A percentile compares a stretch with the other conserved stretches of the same genome.
phyloP scores from a whole-genome alignment of 805 yeast genomes.

The Yarrowia sp. region DNA sequence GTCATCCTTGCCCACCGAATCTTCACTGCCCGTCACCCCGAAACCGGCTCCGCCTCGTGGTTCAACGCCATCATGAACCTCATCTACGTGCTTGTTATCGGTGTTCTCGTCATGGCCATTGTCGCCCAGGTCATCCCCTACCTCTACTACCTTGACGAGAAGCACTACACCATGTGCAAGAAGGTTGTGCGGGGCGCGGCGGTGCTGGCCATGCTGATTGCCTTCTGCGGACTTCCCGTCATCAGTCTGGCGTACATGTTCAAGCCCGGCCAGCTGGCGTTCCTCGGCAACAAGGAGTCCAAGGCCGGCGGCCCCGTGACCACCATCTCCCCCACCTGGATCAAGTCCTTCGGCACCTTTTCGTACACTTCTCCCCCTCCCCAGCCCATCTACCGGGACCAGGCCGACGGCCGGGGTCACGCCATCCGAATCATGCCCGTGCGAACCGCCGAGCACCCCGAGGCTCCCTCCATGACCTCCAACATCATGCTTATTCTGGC shows the following conservation, averaged over 20 bases:
- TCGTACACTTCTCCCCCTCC: constrained; percentile 63
- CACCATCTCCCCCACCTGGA: constrained; percentile 75
- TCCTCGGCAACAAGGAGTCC: constrained; percentile 34
- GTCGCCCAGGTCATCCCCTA: constrained; percentile 68
- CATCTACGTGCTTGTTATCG: constrained; percentile 61
- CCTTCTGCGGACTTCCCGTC: constrained; percentile 60
- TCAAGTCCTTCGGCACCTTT: constrained; percentile 63
- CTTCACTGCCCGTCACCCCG: constrained; percentile 80
- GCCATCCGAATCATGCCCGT: constrained; percentile 67
- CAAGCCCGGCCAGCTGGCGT: constrained; percentile 61
- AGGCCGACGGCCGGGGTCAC: constrained; percentile 49
- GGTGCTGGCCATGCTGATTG: constrained; percentile 58
- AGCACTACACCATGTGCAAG: constrained; percentile 58
- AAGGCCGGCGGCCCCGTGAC: constrained; percentile 45
- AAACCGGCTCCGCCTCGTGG: constrained; percentile 60
- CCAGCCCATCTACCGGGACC: constrained; percentile 52
- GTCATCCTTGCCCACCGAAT: constrained; percentile 73
- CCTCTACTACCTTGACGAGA: constrained; percentile 58
- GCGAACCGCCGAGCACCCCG: constrained; percentile 48
- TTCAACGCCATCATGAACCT: constrained; percentile 61
- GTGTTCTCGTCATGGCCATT: constrained; percentile 71
- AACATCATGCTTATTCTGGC: constrained; percentile 53
- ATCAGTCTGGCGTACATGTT: constrained; percentile 60
- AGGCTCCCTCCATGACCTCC: constrained; percentile 49
- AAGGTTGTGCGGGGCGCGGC: constrained; percentile 62